A percentile compares a stretch with the other conserved stretches of the same genome.
Conservation (phyloP, 1,284 basidiomycete species). For the Tylopilus sp. region DNA sequence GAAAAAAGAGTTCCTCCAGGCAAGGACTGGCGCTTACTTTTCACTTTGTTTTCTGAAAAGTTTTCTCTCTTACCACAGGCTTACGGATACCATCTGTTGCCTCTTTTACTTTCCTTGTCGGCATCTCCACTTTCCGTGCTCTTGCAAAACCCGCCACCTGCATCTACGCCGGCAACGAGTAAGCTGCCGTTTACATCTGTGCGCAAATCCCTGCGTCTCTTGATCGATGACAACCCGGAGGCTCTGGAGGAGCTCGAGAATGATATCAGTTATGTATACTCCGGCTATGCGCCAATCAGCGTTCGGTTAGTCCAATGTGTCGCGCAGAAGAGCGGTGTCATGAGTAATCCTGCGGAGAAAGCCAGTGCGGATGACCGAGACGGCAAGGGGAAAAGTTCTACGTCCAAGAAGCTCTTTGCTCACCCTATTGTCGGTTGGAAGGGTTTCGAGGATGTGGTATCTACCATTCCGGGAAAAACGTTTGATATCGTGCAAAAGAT, state of each 20-base stretch:
- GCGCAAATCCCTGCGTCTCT: constrained; percentile 83
- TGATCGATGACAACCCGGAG: constrained; percentile 87
- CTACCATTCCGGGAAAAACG: constrained; percentile 77
- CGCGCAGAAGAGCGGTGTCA: constrained; percentile 83
- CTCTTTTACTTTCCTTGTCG: constrained; percentile 79
- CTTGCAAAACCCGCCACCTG: constrained; percentile 58
- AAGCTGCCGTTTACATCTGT: constrained; percentile 71
- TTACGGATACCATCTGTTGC: constrained; percentile 89
- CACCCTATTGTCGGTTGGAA: constrained; percentile 95
- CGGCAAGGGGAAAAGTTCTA: constrained; percentile 35
- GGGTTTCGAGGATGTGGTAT: constrained; percentile 89
- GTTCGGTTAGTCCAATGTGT: constrained; percentile 91
- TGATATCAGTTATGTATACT: constrained; percentile 95
- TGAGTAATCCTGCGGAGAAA: constrained; percentile 69
- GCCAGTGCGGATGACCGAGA: constrained; percentile 36
- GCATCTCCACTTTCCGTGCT: constrained; percentile 68
- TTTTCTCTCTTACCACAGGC: constrained; percentile 44
- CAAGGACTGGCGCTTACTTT: constrained; percentile 29
- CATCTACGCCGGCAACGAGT: constrained; percentile 40
- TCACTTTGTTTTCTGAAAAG: constrained; percentile 6
- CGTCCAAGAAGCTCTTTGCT: constrained; percentile 59
- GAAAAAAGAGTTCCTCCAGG: constrained; percentile 91
- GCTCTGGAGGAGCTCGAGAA: constrained; percentile 77
- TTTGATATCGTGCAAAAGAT: constrained; percentile 74
- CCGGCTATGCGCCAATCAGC: constrained; percentile 93